Base-by-base conservation (phyloP, 306 rosid genomes). In the Trichosanthes cucumerina region DNA sequence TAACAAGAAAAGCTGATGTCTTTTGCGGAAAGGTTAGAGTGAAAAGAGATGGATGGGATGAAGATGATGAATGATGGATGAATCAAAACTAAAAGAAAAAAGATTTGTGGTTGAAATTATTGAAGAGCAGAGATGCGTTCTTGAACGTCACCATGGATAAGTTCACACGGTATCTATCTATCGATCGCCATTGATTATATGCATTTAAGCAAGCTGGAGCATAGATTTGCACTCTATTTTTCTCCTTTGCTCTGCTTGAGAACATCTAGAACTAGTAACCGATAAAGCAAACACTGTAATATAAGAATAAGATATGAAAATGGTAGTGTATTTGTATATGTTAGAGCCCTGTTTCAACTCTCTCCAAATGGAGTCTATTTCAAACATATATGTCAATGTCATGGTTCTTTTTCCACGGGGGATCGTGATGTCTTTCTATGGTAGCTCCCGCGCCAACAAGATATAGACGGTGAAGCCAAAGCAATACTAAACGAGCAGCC, bases 1-100 rank as follows among this genome's bases (percentile, higher is more conserved):
- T 68, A n/a, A 39, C 19, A 39, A 39, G 9, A 21, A 38, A n/a
- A 38, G 26, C 6, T 66, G 15, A 24, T 23, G 74, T 66, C 74
- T 65, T 36, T 65, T 36, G 6, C 6, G n/a, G n/a, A n/a, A n/a
- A n/a, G n/a, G 89, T 95, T 74, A 89, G 83, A 86, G 96, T 92
- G 77, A 87, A 81, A 89, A 87, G 85, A 66, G 76, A 85, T 39
- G 62, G 56, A 46, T 82, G 83, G 86, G 79, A 84, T 46, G 88
- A 80, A 75, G 86, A 84, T 66, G 79, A 86, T 21, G n/a, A 66
- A 85, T 64, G 79, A 86, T 21, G n/a, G 66, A 85, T 64, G 44
- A 41, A 33, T 21, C 64, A 23, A 54, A 54, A 47, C 53, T 16
- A 69, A 52, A 59, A 66, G 49, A 66, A 8, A 66, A 8, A 26